Percentiles rank a stretch among this genome's conserved stretches.
Conservation (phyloP, 805 yeast genomes). For the Metschnikowia peoriensis region DNA sequence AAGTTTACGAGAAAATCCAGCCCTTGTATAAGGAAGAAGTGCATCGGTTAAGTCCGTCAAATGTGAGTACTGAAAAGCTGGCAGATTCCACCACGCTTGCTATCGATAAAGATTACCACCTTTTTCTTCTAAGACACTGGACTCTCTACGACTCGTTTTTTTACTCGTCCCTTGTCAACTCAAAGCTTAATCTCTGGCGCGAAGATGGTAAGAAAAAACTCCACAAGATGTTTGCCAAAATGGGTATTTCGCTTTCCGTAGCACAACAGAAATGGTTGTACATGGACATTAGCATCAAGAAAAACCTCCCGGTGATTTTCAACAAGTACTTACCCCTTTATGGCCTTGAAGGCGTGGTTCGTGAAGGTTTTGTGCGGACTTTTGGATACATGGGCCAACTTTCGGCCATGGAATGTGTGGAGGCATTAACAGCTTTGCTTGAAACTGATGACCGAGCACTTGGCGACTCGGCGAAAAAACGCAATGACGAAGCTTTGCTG, state of each 20-base stretch:
- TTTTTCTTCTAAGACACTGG: conserved; percentile 89
- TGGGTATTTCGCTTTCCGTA: conserved; percentile 90
- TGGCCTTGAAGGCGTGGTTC: conserved; percentile 77
- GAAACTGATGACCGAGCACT: conserved; percentile 42
- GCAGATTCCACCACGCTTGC: conserved; percentile 49
- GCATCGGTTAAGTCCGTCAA: conserved; percentile 54
- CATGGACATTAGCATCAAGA: conserved; percentile 77
- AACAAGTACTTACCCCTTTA: conserved; percentile 67
- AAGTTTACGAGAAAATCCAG: conserved; percentile 65
- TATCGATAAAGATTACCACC: conserved; percentile 79
- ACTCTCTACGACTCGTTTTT: conserved; percentile 85
- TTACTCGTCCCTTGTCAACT: conserved; percentile 88
- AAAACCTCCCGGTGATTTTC: conserved; percentile 66
- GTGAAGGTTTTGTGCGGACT: conserved; percentile 83
- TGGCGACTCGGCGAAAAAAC: conserved; percentile 21
- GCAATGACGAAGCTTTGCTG: conserved; percentile 8
- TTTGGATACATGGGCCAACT: conserved; percentile 86
- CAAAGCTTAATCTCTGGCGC: conserved; percentile 84
- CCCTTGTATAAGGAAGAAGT: conserved; percentile 85
- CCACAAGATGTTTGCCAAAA: conserved; percentile 89
- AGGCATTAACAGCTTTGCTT: conserved; percentile 78
- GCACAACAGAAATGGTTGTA: conserved; percentile 93
- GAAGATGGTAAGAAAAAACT: conserved; percentile 85
- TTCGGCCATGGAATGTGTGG: conserved; percentile 92
- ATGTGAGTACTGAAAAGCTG: conserved; percentile 26